These are phyloP conservation scores for Blepharisma stoltei DNA, from an alignment of 73 alveolate genomes.

Conservation along the genomic window DNA sequence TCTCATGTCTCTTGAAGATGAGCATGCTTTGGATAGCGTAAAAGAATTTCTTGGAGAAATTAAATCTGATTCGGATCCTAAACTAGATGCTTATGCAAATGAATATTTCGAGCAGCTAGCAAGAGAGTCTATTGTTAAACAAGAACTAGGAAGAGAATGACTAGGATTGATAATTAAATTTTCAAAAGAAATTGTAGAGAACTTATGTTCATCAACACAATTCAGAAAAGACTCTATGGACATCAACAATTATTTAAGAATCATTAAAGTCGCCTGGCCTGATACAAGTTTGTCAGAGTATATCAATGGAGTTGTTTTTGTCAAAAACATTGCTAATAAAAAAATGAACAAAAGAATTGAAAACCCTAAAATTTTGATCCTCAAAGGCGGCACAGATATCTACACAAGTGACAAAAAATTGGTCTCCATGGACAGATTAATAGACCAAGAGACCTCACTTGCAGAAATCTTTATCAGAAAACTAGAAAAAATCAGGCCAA, in stretches of 20 bases:
- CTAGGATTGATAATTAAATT: neutral
- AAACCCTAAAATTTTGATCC: constrained; percentile 59
- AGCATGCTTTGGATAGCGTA: neutral
- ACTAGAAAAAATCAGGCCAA: constrained; percentile 60
- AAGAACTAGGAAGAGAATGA: neutral
- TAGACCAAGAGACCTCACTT: constrained; percentile 51
- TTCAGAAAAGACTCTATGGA: constrained; percentile 73
- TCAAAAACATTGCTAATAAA: constrained; percentile 65
- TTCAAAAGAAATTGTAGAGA: constrained; percentile 44
- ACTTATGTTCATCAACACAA: constrained; percentile 66
- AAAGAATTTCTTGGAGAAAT: constrained; percentile 12
- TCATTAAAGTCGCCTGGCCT: constrained; percentile 51
- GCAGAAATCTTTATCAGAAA: constrained; percentile 56
- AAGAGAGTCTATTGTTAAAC: neutral
- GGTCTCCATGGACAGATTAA: constrained; percentile 38
- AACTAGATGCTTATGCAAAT: neutral
- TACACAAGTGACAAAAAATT: constrained; percentile 33
- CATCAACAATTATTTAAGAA: constrained; percentile 67
- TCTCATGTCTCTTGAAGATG: neutral
- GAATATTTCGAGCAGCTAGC: neutral
- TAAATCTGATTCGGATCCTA: neutral
- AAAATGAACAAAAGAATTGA: constrained; percentile 62
- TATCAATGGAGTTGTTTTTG: constrained; percentile 61
- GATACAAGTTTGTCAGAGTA: constrained; percentile 39
- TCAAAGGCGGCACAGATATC: constrained; percentile 46